Percentiles rank a stretch among this genome's conserved stretches.
Evolutionary conservation across 768 basidiomycete species (phyloP).

Genomic region (Lentinula raphanica): DNA sequence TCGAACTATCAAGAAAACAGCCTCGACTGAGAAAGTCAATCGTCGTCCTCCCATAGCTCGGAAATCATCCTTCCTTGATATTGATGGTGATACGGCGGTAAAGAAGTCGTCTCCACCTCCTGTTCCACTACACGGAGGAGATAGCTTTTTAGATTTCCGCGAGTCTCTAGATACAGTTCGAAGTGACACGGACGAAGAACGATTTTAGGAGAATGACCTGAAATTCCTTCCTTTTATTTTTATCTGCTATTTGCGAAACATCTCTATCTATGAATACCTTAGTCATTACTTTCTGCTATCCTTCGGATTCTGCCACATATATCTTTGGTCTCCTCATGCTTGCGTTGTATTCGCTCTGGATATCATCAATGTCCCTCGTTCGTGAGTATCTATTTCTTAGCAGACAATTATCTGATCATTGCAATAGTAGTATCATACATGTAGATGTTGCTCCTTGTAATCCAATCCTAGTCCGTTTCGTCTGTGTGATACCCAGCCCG

Average conservation of each 20-base stretch:
- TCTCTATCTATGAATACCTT: slow-evolving; percentile 2
- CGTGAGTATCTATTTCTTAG: slow-evolving; percentile 13
- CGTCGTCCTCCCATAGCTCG: slow-evolving; percentile 52
- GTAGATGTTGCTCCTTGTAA: slow-evolving; percentile 10
- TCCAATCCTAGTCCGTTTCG: slow-evolving; percentile 56
- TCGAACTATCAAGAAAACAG: slow-evolving; percentile 14
- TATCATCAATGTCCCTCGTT: slow-evolving; percentile 10
- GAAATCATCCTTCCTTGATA: slow-evolving; percentile 71
- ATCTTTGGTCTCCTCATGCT: slow-evolving; percentile 4
- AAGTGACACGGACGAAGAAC: slow-evolving; percentile 19
- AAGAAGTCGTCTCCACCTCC: slow-evolving; percentile 12
- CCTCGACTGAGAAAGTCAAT: slow-evolving; percentile 32
- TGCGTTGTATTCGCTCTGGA: slow-evolving; percentile 9
- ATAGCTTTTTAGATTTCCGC: slow-evolving; percentile 48
- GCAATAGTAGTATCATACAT: slow-evolving; percentile 10
- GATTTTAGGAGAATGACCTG: slow-evolving; percentile 3
- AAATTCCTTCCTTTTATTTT: neutral
- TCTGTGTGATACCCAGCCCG: slow-evolving; percentile 87
- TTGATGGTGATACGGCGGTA: slow-evolving; percentile 44
- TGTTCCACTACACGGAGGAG: slow-evolving; percentile 1
- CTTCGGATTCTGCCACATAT: neutral
- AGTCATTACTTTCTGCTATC: slow-evolving; percentile 1
- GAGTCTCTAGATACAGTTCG: slow-evolving; percentile 47
- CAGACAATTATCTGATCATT: slow-evolving; percentile 3
- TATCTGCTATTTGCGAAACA: slow-evolving; percentile 2